Conservation (phyloP, 495 filamentous ascomycete genomes). For the Aspergillus hancockii region DNA sequence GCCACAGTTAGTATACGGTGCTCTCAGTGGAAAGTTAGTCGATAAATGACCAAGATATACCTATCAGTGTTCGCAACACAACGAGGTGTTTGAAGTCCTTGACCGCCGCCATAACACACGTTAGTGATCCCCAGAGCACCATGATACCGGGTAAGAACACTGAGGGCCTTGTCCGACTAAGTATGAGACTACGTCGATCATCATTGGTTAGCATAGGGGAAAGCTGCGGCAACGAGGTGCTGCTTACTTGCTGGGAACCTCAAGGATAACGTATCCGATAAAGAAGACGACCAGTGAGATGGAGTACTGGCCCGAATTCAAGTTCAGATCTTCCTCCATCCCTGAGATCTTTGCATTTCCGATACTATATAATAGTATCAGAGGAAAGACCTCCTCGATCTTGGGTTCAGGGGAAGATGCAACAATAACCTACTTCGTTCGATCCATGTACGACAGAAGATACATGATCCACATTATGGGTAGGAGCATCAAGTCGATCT, state of each 20-base stretch:
- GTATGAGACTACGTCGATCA: conserved; percentile 34
- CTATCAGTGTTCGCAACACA: conserved; percentile 25
- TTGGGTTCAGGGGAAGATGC: too few species aligned
- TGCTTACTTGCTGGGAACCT: conserved; percentile 40
- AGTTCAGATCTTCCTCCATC: conserved; percentile 40
- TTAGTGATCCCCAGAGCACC: conserved; percentile 40
- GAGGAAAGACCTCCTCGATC: background rate
- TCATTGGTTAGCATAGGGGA: background rate
- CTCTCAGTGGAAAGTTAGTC: background rate
- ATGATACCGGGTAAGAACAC: conserved; percentile 48
- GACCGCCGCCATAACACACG: conserved; percentile 44
- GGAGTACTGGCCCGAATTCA: conserved; percentile 37
- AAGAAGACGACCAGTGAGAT: conserved; percentile 45
- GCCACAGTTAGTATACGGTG: conserved; percentile 18
- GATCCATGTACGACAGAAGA: conserved; percentile 50
- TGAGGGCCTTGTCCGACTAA: conserved; percentile 40
- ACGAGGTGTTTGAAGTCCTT: conserved; percentile 44
- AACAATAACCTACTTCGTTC: conserved; percentile 33
- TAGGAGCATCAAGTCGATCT: conserved; percentile 51
- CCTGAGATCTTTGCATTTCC: conserved; percentile 50
- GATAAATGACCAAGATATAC: background rate
- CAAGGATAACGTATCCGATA: conserved; percentile 45
- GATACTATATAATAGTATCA: conserved; percentile 29
- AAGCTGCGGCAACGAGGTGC: background rate
- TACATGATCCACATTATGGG: conserved; percentile 52